Evolutionary conservation across 2,329 filamentous ascomycete genomes (phyloP).

Genomic region (Hortaea werneckii): DNA sequence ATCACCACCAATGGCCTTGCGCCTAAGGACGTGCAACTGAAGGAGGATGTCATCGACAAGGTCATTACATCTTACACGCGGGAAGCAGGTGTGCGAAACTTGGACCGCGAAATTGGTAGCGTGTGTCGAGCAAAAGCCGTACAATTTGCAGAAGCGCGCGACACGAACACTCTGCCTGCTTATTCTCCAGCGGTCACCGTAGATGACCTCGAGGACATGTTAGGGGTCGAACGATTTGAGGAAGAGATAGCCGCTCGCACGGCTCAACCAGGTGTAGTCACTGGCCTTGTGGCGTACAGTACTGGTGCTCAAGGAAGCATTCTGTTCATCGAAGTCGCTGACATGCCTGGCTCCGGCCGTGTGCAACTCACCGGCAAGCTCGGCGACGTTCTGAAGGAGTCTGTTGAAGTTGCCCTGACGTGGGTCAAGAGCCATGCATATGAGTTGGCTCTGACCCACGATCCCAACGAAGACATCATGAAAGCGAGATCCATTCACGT

Average conservation of each 20-base stretch:
- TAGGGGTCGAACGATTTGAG: slow-evolving; percentile 88
- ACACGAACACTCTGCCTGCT: slow-evolving; percentile 50
- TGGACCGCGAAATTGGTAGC: slow-evolving; percentile 89
- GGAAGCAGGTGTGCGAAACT: slow-evolving; percentile 88
- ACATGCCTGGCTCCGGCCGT: slow-evolving; percentile 86
- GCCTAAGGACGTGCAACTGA: slow-evolving; percentile 63
- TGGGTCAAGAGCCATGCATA: slow-evolving; percentile 97
- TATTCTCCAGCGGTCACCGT: slow-evolving; percentile 68
- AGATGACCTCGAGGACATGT: slow-evolving; percentile 76
- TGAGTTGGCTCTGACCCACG: slow-evolving; percentile 72
- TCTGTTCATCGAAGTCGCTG: slow-evolving; percentile 93
- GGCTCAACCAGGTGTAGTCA: slow-evolving; percentile 78
- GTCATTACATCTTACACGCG: slow-evolving; percentile 95
- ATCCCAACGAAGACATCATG: slow-evolving; percentile 86
- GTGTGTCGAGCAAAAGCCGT: slow-evolving; percentile 94
- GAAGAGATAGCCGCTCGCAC: slow-evolving; percentile 89
- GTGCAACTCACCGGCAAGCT: slow-evolving; percentile 95
- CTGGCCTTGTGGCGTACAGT: slow-evolving; percentile 88
- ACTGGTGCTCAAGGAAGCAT: slow-evolving; percentile 90
- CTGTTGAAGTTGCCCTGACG: slow-evolving; percentile 85
- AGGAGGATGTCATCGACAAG: slow-evolving; percentile 79
- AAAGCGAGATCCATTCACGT: slow-evolving; percentile 89
- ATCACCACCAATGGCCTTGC: slow-evolving; percentile 79
- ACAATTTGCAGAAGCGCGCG: slow-evolving; percentile 82
- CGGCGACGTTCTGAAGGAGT: slow-evolving; percentile 93